Evolutionary conservation across 768 basidiomycete species (phyloP), one percentile per base, ranked within the genome.

Genomic region (Hygrocybe coccinea): DNA sequence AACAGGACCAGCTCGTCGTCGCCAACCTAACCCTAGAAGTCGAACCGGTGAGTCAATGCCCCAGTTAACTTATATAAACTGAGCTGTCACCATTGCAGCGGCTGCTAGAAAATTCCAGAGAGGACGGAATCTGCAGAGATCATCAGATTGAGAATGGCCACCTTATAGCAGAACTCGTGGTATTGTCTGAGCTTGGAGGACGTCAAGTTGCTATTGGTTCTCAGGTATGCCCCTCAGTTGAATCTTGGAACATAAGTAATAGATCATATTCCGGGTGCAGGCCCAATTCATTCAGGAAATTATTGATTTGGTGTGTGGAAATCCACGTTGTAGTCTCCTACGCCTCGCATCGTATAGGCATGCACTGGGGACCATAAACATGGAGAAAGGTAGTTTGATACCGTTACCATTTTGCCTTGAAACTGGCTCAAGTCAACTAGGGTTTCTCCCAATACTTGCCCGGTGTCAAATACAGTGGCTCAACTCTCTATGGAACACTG

Each of bases 261-360:
- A 15, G 25, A 15, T n/a, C 38, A 12, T 3, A 14, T 45, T 11
- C 2, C 35, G 50, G 55, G 7, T 12, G 11, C 22, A 56, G 17
- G 47, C 45, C 6, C 56, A 62, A 52, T 37, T 59, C 4, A 59
- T 75, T 2, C 66, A 71, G 25, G 69, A 71, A 17, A 67, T 85
- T 34, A 66, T 82, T 36, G 63, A 70, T 21, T 52, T 74, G 9
- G 73, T 76, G 24, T 72, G 73, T 35, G 63, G 69, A 9, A 65
- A 70, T 37, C 64, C 65, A 6, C 50, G 59, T 19, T 62, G 61
- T 21, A 64, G 81, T 3, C 63, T 87, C 9, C 57, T 68, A 21
- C 79, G 76, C 54, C 66, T 86, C 35, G 69, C 78, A 11, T 64
- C 74, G 0, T 83, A 84, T 61, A 82, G 81, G 58, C 84, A 84